Base-by-base conservation (phyloP, 2,329 filamentous ascomycete species). In the Thermothelomyces thermophilus region DNA sequence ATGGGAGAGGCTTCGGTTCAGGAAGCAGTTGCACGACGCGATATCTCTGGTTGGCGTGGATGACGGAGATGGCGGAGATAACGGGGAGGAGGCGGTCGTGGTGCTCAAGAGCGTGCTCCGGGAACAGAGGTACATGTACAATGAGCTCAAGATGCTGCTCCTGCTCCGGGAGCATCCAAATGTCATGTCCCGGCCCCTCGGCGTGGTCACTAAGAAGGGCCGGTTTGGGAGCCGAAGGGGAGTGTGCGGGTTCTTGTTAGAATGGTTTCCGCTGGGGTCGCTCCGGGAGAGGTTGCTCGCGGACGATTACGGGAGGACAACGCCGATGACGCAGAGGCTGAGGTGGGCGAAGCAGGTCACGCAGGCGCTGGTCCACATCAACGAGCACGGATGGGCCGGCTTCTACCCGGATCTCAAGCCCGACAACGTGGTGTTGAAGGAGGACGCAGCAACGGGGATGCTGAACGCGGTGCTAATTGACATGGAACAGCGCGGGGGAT, bases 331-430 rank as follows among this genome's bases (percentile, higher is more conserved):
- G 10, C 48, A 57, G 26, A 44, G 35, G 13, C 31, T 58, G n/a
- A 45, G 52, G 4, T 59, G 59, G 55, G 52, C 58, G 2, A 46
- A 24, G 13, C 58, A 62, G 39, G 34, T 62, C 16, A 53, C 52
- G 1, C 40, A 49, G 16, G 59, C 56, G 9, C 37, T 62, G 26
- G 33, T 58, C 1, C 60, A 62, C 24, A 35, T 62, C 19, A 57
- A 57, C 22, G 11, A 4, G 2, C 47, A 48, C 5, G 28, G 7
- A 8, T 20, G 28, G 0, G 41, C 31, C 1, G 55, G 58, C 0
- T 62, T 60, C 41, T 61, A 60, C 31, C 57, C 60, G 6, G 60
- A 62, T 40, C 30, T 62, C 31, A 61, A 60, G 40, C 60, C 59
- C 0, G 58, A 62, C 46, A 62, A 61, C 34, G 46, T 62, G 26